A percentile compares a stretch with the other conserved stretches of the same genome.
Evolutionary conservation across 2,329 filamentous ascomycete species (phyloP).

Genomic region (Penicillium sp.): DNA sequence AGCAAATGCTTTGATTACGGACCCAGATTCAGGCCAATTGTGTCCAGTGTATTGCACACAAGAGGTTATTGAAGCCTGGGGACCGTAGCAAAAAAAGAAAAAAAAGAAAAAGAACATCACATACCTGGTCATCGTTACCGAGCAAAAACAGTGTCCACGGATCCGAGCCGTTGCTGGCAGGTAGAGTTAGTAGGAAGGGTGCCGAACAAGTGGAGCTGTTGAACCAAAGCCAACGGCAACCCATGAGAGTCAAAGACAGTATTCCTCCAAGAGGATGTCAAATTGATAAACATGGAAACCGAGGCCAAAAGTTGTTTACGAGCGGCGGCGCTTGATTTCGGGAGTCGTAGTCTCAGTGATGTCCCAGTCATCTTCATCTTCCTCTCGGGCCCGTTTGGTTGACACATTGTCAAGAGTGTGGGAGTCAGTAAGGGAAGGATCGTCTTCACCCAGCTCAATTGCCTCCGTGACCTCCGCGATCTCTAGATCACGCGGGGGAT

Average conservation of each 20-base stretch:
- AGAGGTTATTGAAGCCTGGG: neutral
- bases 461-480: constrained; percentile 25
- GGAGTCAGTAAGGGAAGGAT: constrained; percentile 18
- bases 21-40: neutral
- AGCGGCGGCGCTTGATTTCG: constrained; percentile 54
- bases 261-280: neutral
- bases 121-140: constrained; percentile 1
- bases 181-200: constrained; percentile 9
- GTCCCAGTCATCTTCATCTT: constrained; percentile 32
- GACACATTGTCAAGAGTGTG: constrained; percentile 22
- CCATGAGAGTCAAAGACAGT: neutral
- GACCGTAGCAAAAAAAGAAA: neutral
- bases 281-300: neutral
- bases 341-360: constrained; percentile 21
- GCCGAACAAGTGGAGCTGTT: neutral
- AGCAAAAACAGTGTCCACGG: neutral
- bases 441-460: constrained; percentile 17
- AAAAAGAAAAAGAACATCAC: neutral
- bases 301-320: constrained; percentile 23
- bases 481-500: constrained; percentile 29
- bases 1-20: neutral
- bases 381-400: constrained; percentile 35
- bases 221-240: neutral
- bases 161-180: constrained; percentile 8
- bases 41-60: neutral